phyloP scores from a whole-genome alignment of 176 grass and related monocot species.

The Cenchrus americanus region DNA sequence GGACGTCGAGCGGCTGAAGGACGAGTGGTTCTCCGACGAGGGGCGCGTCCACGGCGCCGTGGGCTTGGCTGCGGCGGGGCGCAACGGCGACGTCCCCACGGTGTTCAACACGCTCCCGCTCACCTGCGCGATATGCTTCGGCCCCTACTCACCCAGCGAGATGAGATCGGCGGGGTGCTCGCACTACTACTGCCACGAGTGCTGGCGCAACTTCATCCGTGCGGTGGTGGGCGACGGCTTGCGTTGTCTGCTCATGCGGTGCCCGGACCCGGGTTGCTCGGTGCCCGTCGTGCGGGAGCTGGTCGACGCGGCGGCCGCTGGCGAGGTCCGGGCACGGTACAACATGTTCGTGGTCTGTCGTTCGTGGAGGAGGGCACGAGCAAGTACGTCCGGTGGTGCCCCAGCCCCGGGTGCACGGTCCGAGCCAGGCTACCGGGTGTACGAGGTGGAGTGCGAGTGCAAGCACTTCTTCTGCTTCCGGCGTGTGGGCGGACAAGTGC shows the following conservation, averaged over 20 bases:
- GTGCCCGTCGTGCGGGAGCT: constrained; percentile 40
- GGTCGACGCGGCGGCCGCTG: constrained; percentile 11
- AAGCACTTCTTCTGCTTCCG: constrained; percentile 38
- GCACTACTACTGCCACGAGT: constrained; percentile 44
- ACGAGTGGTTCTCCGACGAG: constrained; percentile 43
- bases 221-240: constrained; percentile 44
- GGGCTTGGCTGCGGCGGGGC: constrained; percentile 1
- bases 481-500: constrained; percentile 31
- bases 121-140: constrained; percentile 50
- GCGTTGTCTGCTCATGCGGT: constrained; percentile 48
- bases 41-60: constrained; percentile 1
- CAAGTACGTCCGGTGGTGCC: constrained; percentile 53
- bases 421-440: background rate
- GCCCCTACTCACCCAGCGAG: background rate
- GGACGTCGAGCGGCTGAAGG: constrained; percentile 12
- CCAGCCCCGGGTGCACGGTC: constrained; percentile 36
- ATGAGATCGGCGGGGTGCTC: constrained; percentile 38
- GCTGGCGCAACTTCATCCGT: constrained; percentile 51
- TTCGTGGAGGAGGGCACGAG: constrained; percentile 53
- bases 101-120: background rate
- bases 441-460: constrained; percentile 48
- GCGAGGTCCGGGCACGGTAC: constrained; percentile 26
- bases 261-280: constrained; percentile 45
- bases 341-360: constrained; percentile 35
- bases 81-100: too few species aligned